Base-by-base conservation (phyloP, 208 protist genomes). In the Leptomonas seymouri region DNA sequence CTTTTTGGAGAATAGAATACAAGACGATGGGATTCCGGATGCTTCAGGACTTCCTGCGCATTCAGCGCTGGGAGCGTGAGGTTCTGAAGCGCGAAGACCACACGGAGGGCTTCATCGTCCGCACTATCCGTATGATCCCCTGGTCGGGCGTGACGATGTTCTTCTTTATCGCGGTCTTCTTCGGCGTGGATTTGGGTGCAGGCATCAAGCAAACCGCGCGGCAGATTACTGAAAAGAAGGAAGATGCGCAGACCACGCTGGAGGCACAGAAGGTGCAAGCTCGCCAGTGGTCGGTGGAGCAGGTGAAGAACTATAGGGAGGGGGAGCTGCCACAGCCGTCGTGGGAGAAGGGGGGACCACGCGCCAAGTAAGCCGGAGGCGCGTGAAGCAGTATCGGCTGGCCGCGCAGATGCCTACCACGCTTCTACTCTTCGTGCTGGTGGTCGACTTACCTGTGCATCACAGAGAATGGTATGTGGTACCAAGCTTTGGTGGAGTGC, bases 141-240 rank as follows among this genome's bases (percentile, higher is more conserved):
- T 94, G 89, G 87, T 85, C 85, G 3, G 86, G 86, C 25, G 82
- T 94, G 49, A 62, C 85, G 16, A 88, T 93, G 86, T 87, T 94
- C 61, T 67, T 90, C 72, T 93, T 94, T 67, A 73, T 93, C 54
- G 91, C 93, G 84, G 55, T 94, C 42, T 94, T 94, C 67, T 94
- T 94, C 57, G 89, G 89, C 14, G 78, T 94, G 8, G 89, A 94
- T 73, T 76, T 94, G 20, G 85, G 83, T 11, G 86, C 86, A 4
- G 86, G 89, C 42, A 87, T 93, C 48, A 92, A 90, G 60, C 80
- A 92, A 54, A 94, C 89, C 2, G 84, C 89, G 39, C 45, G 42
- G 42, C 80, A 87, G 61, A 86, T 94, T 9, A 64, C 77, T 42
- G 89, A 94, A 63, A 88, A 90, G 76, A 94, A 94, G 77, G 74